These are phyloP conservation scores for Psilocybe cubensis DNA, from an alignment of 768 basidiomycete genomes.

Conservation along the genomic window DNA sequence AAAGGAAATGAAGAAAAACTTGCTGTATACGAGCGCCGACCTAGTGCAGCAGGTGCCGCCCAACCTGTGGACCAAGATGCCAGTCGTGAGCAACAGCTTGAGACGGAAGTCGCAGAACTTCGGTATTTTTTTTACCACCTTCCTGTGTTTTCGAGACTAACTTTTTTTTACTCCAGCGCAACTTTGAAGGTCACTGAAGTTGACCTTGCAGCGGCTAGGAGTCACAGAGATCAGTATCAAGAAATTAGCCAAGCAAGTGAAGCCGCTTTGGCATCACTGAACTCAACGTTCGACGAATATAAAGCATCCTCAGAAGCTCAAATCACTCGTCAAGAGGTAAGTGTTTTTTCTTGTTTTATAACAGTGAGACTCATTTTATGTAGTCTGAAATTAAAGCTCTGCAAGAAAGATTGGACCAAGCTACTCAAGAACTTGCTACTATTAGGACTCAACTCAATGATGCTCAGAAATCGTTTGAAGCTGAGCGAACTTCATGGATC, in stretches of 20 bases:
- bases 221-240: slow-evolving; percentile 83
- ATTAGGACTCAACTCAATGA: slow-evolving; percentile 55
- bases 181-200: slow-evolving; percentile 78
- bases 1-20: slow-evolving; percentile 85
- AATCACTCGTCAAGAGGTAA: slow-evolving; percentile 68
- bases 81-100: slow-evolving; percentile 77
- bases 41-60: slow-evolving; percentile 37
- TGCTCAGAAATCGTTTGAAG: slow-evolving; percentile 66
- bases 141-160: not conserved
- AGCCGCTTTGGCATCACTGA: slow-evolving; percentile 70
- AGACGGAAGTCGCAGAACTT: slow-evolving; percentile 84
- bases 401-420: slow-evolving; percentile 59
- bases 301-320: slow-evolving; percentile 73
- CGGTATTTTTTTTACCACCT: slow-evolving; percentile 47
- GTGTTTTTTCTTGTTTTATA: not conserved
- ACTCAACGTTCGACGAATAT: slow-evolving; percentile 79
- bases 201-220: slow-evolving; percentile 71
- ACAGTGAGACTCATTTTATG: not conserved
- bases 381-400: slow-evolving; percentile 70
- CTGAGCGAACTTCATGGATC: slow-evolving; percentile 70
- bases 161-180: slow-evolving; percentile 45
- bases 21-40: slow-evolving; percentile 80
- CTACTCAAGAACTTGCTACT: slow-evolving; percentile 57
- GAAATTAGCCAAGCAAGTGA: slow-evolving; percentile 86
- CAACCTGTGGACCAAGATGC: slow-evolving; percentile 46